Percentiles rank a stretch among this genome's conserved stretches.
Conservation (phyloP, 306 rosid genomes). For the Trifolium repens region DNA sequence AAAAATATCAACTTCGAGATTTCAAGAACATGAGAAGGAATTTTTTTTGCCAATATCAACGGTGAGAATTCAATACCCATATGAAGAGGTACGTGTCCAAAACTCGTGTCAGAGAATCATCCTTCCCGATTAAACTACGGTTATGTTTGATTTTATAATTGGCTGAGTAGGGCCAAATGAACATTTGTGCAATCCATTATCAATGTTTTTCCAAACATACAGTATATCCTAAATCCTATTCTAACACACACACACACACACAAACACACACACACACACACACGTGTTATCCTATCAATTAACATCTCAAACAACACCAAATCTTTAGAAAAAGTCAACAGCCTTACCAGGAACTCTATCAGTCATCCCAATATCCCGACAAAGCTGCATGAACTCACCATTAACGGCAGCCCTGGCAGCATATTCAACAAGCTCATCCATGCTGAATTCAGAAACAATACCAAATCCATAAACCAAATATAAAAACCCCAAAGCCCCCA, state of each 20-base stretch:
- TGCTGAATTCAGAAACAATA: slow-evolving; percentile 51
- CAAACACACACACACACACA: neutral
- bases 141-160: neutral
- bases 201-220: neutral
- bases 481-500: slow-evolving; percentile 64
- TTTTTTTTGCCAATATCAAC: neutral
- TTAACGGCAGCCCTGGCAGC: slow-evolving; percentile 46
- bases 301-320: slow-evolving; percentile 4
- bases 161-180: neutral
- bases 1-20: neutral
- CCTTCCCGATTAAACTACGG: neutral
- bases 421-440: slow-evolving; percentile 64
- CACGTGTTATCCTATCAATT: slow-evolving; percentile 4
- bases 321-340: slow-evolving; percentile 7
- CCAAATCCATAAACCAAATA: slow-evolving; percentile 67
- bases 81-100: neutral
- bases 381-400: slow-evolving; percentile 54
- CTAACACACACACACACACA: neutral
- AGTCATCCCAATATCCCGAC: slow-evolving; percentile 47
- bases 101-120: neutral
- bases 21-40: neutral
- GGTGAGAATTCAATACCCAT: neutral
- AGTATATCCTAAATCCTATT: slow-evolving; percentile 17
- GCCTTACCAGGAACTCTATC: slow-evolving; percentile 55
- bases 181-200: neutral